Percentiles rank a stretch among this genome's conserved stretches.
Evolutionary conservation across 2,329 filamentous ascomycete species (phyloP).

Genomic region (Cercospora canescens): DNA sequence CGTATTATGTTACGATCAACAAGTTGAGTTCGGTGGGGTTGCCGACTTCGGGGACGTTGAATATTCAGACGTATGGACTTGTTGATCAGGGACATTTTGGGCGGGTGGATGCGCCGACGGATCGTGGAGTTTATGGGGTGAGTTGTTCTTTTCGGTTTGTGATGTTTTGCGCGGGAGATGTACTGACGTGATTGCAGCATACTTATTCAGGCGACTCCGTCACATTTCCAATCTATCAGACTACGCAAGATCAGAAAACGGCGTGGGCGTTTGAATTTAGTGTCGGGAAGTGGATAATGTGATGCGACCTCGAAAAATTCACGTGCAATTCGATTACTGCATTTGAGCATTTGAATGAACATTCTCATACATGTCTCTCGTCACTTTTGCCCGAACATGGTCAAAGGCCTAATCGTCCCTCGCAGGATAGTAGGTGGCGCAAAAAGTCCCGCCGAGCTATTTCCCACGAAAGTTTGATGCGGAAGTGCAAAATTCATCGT

Average conservation of each 20-base stretch:
- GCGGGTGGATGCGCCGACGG: constrained; percentile 34
- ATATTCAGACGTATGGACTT: constrained; percentile 35
- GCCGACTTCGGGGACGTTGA: constrained; percentile 34
- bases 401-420: too few species aligned
- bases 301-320: too few species aligned
- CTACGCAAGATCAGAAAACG: constrained; percentile 33
- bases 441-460: too few species aligned
- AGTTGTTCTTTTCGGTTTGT: neutral
- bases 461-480: too few species aligned
- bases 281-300: constrained; percentile 5
- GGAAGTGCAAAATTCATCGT: too few species aligned
- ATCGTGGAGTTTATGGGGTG: constrained; percentile 30
- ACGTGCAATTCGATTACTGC: too few species aligned
- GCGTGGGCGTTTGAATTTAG: constrained; percentile 46
- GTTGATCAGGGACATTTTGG: constrained; percentile 30
- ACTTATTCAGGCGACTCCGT: constrained; percentile 39
- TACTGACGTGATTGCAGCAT: constrained; percentile 23
- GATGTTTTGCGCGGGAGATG: neutral
- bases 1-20: constrained; percentile 39
- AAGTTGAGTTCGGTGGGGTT: constrained; percentile 38
- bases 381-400: too few species aligned
- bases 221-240: constrained; percentile 42
- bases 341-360: too few species aligned
- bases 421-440: too few species aligned
- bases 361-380: too few species aligned